Evolutionary conservation across 768 basidiomycete species (phyloP).

Genomic region (Lentinula lateritia): DNA sequence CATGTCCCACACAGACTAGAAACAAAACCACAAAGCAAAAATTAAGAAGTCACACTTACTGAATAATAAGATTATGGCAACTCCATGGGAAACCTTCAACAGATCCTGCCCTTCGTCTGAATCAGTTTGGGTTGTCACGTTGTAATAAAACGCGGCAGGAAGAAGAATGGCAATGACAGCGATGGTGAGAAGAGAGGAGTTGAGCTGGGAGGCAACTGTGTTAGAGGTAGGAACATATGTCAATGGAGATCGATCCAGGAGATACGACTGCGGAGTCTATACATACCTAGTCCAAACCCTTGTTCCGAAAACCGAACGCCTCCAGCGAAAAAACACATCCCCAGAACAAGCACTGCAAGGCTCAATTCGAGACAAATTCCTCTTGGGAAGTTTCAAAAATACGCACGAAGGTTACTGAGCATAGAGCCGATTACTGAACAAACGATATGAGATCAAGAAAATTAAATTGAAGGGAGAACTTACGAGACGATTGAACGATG

Average conservation of each 20-base stretch:
- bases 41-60: background rate
- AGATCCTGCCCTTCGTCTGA: conserved; percentile 35
- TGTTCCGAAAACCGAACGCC: conserved; percentile 53
- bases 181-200: conserved; percentile 69
- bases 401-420: conserved; percentile 52
- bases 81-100: conserved; percentile 68
- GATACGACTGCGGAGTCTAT: conserved; percentile 26
- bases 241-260: background rate
- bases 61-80: conserved; percentile 26
- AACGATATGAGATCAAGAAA: background rate
- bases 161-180: conserved; percentile 77
- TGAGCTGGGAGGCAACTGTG: conserved; percentile 57
- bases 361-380: background rate
- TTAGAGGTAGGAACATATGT: background rate
- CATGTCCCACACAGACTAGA: background rate
- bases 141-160: conserved; percentile 76
- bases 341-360: conserved; percentile 47
- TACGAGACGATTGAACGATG: conserved; percentile 58
- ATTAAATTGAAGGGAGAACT: conserved; percentile 13
- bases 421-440: conserved; percentile 54
- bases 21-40: background rate
- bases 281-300: conserved; percentile 50
- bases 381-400: background rate
- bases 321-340: conserved; percentile 65
- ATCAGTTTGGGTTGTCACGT: conserved; percentile 22